Conservation (phyloP, 345 rosid species). For the Excoecaria agallocha region DNA sequence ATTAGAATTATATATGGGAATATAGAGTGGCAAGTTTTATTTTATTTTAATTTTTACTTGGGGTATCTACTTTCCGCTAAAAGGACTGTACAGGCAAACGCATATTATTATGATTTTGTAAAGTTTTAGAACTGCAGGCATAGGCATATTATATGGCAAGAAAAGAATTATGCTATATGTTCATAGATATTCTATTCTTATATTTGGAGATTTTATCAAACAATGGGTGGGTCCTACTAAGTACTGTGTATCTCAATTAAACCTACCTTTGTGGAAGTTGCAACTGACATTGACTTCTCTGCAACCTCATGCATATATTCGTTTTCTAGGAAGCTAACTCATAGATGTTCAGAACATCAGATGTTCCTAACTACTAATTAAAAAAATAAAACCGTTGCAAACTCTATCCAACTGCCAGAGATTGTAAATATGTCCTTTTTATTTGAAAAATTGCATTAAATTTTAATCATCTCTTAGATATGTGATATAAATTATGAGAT, state of each 20-base stretch:
- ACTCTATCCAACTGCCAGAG: too few species aligned
- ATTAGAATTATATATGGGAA: neutral
- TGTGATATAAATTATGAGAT: too few species aligned
- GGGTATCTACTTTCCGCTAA: conserved; percentile 13
- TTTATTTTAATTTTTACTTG: neutral
- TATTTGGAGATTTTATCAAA: conserved; percentile 3
- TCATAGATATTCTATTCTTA: neutral
- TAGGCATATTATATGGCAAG: neutral
- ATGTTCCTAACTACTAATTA: too few species aligned
- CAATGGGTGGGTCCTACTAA: neutral
- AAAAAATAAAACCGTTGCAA: too few species aligned
- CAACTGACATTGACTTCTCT: neutral
- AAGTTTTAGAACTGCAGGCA: too few species aligned
- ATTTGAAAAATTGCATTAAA: too few species aligned
- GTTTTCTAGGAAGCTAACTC: too few species aligned
- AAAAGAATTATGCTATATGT: neutral
- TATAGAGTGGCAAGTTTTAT: neutral
- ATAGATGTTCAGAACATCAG: too few species aligned
- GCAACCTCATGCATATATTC: too few species aligned
- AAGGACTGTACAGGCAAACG: neutral
- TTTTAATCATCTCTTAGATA: too few species aligned
- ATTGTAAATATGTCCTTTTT: too few species aligned
- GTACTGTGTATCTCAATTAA: neutral
- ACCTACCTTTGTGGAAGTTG: neutral
- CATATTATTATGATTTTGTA: neutral